Evolutionary conservation across 345 rosid species (phyloP).

Genomic region (Linum tenue): DNA sequence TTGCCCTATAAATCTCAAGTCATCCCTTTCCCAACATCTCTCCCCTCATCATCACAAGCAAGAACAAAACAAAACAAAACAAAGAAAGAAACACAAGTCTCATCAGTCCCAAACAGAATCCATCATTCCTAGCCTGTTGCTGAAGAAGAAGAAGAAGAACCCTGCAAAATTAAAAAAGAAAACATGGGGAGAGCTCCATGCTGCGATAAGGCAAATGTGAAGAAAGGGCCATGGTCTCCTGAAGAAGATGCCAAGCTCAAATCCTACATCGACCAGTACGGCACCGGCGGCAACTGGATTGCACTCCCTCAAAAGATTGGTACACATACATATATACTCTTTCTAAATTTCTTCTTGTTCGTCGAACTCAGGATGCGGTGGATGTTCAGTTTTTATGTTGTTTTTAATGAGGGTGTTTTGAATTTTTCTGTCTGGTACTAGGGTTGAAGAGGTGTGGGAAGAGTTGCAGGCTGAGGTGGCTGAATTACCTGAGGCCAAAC

Average conservation of each 20-base stretch:
- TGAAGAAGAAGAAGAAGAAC: constrained; percentile 9
- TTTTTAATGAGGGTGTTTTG: too few relatives aligned
- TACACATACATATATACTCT: constrained; percentile 18
- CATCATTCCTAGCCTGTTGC: neutral
- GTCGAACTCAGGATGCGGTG: neutral
- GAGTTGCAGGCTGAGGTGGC: constrained; percentile 96
- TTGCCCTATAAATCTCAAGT: constrained; percentile 35
- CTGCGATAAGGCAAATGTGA: constrained; percentile 86
- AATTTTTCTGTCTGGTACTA: constrained; percentile 6
- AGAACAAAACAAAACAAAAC: neutral
- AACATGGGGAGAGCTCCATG: constrained; percentile 95
- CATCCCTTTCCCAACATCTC: constrained; percentile 14
- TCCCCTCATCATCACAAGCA: constrained; percentile 10
- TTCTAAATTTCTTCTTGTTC: neutral
- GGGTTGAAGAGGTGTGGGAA: constrained; percentile 96
- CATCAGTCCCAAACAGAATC: constrained; percentile 11
- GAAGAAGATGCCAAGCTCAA: constrained; percentile 94
- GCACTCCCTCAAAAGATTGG: constrained; percentile 97
- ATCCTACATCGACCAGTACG: constrained; percentile 66
- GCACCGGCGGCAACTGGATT: constrained; percentile 96
- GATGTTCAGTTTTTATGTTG: neutral
- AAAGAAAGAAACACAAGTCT: constrained; percentile 1
- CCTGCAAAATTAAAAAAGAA: neutral
- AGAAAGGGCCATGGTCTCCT: constrained; percentile 97
- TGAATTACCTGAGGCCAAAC: constrained; percentile 91